Conservation (phyloP, 305 asterid species). For the Coffea humblotiana region DNA sequence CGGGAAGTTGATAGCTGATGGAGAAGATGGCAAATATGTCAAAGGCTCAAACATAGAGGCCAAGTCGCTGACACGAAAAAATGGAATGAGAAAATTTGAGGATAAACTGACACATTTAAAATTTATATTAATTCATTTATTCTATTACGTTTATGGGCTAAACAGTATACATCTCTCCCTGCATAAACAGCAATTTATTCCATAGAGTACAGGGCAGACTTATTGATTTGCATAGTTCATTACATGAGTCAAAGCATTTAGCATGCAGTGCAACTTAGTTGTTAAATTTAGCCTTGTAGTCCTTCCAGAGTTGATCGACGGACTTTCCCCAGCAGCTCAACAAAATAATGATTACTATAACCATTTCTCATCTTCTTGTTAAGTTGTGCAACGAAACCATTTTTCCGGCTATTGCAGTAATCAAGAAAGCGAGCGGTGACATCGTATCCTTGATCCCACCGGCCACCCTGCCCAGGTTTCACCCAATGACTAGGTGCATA, state of each 20-base stretch:
- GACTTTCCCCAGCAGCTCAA: slow-evolving; percentile 48
- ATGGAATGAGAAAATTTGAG: too few species aligned
- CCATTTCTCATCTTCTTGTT: slow-evolving; percentile 48
- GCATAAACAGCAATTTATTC: background rate
- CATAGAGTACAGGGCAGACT: background rate
- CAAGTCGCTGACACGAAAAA: too few species aligned
- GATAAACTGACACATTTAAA: too few species aligned
- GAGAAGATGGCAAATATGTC: too few species aligned
- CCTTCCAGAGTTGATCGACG: slow-evolving; percentile 52
- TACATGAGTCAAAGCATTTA: background rate
- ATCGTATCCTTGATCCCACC: slow-evolving; percentile 73
- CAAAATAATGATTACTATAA: slow-evolving; percentile 37
- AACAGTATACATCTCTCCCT: too few species aligned
- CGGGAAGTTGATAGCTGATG: too few species aligned
- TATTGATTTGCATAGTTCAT: background rate
- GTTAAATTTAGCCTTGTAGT: slow-evolving; percentile 49
- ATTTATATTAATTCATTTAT: too few species aligned
- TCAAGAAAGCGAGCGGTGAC: slow-evolving; percentile 65
- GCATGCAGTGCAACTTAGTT: background rate
- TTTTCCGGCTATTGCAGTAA: slow-evolving; percentile 45
- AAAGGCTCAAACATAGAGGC: too few species aligned
- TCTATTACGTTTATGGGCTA: too few species aligned
- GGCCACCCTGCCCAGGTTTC: slow-evolving; percentile 48
- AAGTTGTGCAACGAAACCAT: slow-evolving; percentile 54
- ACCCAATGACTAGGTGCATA: slow-evolving; percentile 45